Evolutionary conservation across 768 basidiomycete species (phyloP), one percentile per base, ranked within the genome.

Genomic region (Tulasnella sp.): DNA sequence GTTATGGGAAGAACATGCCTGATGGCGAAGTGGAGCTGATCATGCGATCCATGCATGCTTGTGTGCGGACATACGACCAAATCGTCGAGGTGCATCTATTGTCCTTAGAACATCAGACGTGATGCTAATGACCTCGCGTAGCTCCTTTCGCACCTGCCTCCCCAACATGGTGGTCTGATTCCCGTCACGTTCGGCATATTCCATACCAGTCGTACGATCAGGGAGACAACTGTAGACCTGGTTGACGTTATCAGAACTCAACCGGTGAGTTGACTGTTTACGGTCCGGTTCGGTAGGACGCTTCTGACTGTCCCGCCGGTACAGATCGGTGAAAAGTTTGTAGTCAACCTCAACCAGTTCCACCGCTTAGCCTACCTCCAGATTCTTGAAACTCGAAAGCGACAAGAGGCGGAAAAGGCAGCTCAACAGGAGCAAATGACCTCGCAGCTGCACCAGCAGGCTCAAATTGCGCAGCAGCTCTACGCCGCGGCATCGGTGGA

Each of bases 161-260:
- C 91, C 0, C 91, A 94, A 79, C 85, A 86, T 6, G 93, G 94
- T 42, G 97, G 97, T 1, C 86, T 99, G 19, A 83, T 94, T 29
- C 92, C 94, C 34, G 85, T 99, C 45, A 91, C 91, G 40, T 96
- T 97, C 82, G 92, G 93, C 12, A 85, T 98, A 7, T 97, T 98
- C 84, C 97, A 99, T 83, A 93, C 93, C 74, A 87, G 88, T 70
- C 89, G 94, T 79, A 80, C 85, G 8, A 88, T 96, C 40, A 89
- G 94, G 31, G 91, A 94, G 38, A 86, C 88, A 19, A 92, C 94
- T 0, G 88, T 98, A 39, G 92, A 94, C 76, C 85, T 97, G 69
- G 90, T 99, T 79, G 91, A 93, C 81, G 89, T 90, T 78, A 81
- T 99, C 45, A 89, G 94, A 68, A 83, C 85, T 34, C 91, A 91